Percentiles rank a stretch among this genome's conserved stretches.
phyloP scores from a whole-genome alignment of 768 basidiomycete species.

The Scleroderma bovista region DNA sequence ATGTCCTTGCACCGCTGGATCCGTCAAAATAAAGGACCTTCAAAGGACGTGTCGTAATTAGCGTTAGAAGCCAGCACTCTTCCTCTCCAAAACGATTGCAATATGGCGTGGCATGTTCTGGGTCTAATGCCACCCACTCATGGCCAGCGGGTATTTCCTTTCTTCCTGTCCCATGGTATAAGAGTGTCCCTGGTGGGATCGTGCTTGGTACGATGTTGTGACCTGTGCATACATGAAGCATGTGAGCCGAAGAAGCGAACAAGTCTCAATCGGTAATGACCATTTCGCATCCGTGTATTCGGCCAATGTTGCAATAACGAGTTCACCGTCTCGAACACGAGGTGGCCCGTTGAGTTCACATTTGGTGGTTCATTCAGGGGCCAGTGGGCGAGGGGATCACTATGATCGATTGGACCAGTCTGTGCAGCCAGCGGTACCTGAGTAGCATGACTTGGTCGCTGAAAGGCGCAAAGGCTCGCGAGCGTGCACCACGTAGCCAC shows the following conservation, averaged over 20 bases:
- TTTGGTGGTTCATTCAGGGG: too few relatives aligned
- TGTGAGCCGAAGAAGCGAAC: background rate
- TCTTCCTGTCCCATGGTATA: slow-evolving; percentile 27
- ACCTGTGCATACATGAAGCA: slow-evolving; percentile 10
- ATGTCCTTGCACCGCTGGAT: too few relatives aligned
- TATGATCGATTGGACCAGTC: too few relatives aligned
- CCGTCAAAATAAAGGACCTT: slow-evolving; percentile 31
- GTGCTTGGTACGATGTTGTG: slow-evolving; percentile 29
- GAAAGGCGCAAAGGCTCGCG: too few relatives aligned
- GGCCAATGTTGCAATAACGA: too few relatives aligned
- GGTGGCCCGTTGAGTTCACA: too few relatives aligned
- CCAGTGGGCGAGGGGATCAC: too few relatives aligned
- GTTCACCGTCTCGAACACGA: too few relatives aligned
- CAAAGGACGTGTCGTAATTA: slow-evolving; percentile 22
- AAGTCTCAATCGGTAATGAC: too few relatives aligned
- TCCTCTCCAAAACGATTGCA: slow-evolving; percentile 18
- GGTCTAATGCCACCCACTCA: slow-evolving; percentile 32
- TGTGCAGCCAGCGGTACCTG: too few relatives aligned
- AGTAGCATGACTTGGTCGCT: too few relatives aligned
- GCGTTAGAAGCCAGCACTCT: slow-evolving; percentile 27
- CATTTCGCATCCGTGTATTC: slow-evolving; percentile 34
- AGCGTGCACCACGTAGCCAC: too few relatives aligned
- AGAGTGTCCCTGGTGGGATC: slow-evolving; percentile 24
- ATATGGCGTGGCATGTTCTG: slow-evolving; percentile 35
- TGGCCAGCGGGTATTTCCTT: slow-evolving; percentile 21